Evolutionary conservation across 345 rosid genomes (phyloP).

Genomic region (Lepidium africanum): DNA sequence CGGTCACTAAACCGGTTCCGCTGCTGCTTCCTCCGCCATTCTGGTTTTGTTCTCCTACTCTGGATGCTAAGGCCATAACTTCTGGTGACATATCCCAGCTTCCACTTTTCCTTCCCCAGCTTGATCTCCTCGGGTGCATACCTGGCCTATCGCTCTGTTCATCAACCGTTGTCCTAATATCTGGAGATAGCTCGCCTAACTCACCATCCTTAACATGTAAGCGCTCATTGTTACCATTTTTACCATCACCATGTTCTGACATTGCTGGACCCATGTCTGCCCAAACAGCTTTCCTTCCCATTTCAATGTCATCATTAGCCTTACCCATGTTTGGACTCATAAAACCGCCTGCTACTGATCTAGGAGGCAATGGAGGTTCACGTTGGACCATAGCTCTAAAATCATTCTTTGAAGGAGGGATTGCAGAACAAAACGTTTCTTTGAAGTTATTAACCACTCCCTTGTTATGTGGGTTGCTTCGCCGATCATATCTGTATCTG

Average conservation of each 20-base stretch:
- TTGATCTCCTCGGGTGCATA: conserved; percentile 65
- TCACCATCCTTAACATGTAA: conserved; percentile 77
- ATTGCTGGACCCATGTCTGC: conserved; percentile 59
- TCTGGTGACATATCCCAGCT: conserved; percentile 85
- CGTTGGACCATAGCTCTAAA: conserved; percentile 67
- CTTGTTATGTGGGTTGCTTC: conserved; percentile 72
- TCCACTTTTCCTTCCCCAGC: conserved; percentile 67
- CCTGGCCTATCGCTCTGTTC: conserved; percentile 60
- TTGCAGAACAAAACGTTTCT: conserved; percentile 59
- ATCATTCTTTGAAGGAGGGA: conserved; percentile 71
- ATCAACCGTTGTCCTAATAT: conserved; percentile 55
- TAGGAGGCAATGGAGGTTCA: conserved; percentile 59
- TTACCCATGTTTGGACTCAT: conserved; percentile 98
- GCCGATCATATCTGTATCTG: conserved; percentile 76
- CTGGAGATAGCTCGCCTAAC: conserved; percentile 64
- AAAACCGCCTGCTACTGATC: conserved; percentile 63
- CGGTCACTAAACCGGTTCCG: conserved; percentile 37
- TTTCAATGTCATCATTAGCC: conserved; percentile 81
- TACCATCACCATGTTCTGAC: conserved; percentile 58
- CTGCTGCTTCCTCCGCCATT: conserved; percentile 59
- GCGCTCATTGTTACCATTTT: conserved; percentile 47
- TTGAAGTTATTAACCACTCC: conserved; percentile 68
- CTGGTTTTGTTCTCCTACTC: conserved; percentile 74
- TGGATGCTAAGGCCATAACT: conserved; percentile 83
- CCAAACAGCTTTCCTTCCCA: conserved; percentile 97